Conservation (phyloP, 768 basidiomycete species). For the Suillus luteus region DNA sequence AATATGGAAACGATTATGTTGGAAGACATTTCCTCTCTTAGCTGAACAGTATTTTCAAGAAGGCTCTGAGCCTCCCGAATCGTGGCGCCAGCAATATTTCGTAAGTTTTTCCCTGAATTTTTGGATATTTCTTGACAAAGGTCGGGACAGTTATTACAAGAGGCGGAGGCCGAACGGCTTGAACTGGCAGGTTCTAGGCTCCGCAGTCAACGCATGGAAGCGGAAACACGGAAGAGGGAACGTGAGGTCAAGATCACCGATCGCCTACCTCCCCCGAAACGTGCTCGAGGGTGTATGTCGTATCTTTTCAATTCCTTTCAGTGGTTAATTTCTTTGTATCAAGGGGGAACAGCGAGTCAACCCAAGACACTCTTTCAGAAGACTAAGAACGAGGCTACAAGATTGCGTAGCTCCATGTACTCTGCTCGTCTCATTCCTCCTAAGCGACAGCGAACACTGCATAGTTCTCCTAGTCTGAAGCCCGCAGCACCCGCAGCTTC, state of each 20-base stretch:
- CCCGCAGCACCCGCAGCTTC: constrained; percentile 38
- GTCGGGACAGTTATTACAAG: constrained; percentile 49
- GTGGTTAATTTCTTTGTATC: constrained; percentile 14
- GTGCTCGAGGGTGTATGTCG: constrained; percentile 40
- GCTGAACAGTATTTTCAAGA: constrained; percentile 47
- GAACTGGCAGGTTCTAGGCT: constrained; percentile 64
- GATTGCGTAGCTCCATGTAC: constrained; percentile 64
- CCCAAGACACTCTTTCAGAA: constrained; percentile 80
- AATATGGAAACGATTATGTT: constrained; percentile 68
- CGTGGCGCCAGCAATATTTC: constrained; percentile 72
- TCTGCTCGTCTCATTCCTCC: constrained; percentile 50
- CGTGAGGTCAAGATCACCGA: constrained; percentile 77
- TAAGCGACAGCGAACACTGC: constrained; percentile 46
- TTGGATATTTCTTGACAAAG: constrained; percentile 13
- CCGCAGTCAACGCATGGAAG: constrained; percentile 66
- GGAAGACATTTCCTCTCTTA: constrained; percentile 57
- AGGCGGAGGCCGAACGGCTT: constrained; percentile 62
- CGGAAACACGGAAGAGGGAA: constrained; percentile 75
- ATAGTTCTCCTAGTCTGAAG: constrained; percentile 36
- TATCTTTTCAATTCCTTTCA: constrained; percentile 1
- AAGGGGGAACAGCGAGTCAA: constrained; percentile 42
- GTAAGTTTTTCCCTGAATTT: constrained; percentile 42
- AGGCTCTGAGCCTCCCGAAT: constrained; percentile 48
- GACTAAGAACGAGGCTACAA: constrained; percentile 69
- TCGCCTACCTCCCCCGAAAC: constrained; percentile 65